phyloP scores from a whole-genome alignment of 202 grass and related monocot species.

The Setaria italica region DNA sequence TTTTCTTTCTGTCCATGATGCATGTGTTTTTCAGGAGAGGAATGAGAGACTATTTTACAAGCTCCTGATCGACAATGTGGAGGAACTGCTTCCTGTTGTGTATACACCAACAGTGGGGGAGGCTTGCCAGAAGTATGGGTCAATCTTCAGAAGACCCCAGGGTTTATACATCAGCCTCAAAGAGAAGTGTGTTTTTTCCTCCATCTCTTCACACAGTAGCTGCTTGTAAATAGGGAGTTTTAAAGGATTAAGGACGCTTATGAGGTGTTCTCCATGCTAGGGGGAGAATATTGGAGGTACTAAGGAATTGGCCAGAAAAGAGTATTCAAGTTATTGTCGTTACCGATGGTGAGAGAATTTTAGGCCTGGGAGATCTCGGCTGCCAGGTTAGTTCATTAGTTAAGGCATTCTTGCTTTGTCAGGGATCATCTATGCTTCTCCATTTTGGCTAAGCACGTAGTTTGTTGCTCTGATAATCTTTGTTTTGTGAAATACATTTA shows the following conservation, averaged over 20 bases:
- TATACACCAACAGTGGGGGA: conserved; percentile 94
- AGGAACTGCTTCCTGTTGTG: conserved; percentile 90
- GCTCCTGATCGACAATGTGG: conserved; percentile 87
- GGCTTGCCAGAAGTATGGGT: conserved; percentile 96
- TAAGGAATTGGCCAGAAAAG: conserved; percentile 95
- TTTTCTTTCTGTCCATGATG: neutral
- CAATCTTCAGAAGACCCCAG: conserved; percentile 77
- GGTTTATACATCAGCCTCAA: conserved; percentile 89
- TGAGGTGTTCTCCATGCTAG: conserved; percentile 34
- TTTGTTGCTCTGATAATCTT: conserved; percentile 27
- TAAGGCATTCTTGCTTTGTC: neutral
- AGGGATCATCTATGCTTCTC: conserved; percentile 12
- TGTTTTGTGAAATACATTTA: conserved; percentile 32
- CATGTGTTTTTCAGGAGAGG: conserved; percentile 62
- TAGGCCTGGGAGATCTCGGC: conserved; percentile 94
- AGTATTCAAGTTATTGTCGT: conserved; percentile 95
- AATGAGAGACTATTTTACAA: conserved; percentile 92
- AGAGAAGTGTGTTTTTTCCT: conserved; percentile 65
- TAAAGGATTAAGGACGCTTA: conserved; percentile 4
- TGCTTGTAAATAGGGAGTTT: neutral
- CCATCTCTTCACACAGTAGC: neutral
- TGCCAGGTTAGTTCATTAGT: conserved; percentile 68
- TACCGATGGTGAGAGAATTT: conserved; percentile 89
- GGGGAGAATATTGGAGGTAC: conserved; percentile 78
- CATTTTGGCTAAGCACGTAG: neutral